Percentiles rank a stretch among this genome's conserved stretches.
Conservation (phyloP, 2,329 filamentous ascomycete genomes). For the Tolypocladium pustulatum region DNA sequence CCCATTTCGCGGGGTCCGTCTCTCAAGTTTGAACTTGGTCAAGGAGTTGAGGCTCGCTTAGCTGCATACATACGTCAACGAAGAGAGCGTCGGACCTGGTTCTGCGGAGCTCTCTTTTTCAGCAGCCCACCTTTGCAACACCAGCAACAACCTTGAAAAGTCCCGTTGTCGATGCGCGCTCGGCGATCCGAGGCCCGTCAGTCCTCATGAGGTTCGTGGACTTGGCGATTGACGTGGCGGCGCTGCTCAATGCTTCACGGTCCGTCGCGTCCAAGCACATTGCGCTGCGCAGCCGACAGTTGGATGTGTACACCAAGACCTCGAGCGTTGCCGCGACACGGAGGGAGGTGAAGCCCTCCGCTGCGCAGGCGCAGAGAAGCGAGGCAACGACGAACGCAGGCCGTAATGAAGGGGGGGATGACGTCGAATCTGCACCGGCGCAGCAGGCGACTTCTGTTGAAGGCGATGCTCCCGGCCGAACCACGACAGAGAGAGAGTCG, state of each 20-base stretch:
- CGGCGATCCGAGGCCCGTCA: conserved; percentile 12
- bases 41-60: conserved; percentile 14
- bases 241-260: conserved; percentile 59
- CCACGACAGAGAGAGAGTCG: neutral
- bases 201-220: conserved; percentile 49
- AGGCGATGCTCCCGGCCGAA: neutral
- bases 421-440: neutral
- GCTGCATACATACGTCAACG: conserved; percentile 14
- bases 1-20: neutral
- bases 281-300: conserved; percentile 43
- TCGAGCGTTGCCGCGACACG: conserved; percentile 31
- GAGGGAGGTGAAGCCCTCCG: conserved; percentile 9
- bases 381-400: neutral
- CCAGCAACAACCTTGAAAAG: neutral
- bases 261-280: conserved; percentile 55
- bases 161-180: conserved; percentile 12
- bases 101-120: neutral
- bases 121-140: neutral
- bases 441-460: neutral
- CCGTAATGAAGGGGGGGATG: neutral
- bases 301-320: conserved; percentile 37
- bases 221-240: conserved; percentile 57
- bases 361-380: neutral
- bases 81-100: neutral
- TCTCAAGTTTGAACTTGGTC: neutral